phyloP scores from a whole-genome alignment of 1,284 basidiomycete genomes.

The Trichosporon faecale region DNA sequence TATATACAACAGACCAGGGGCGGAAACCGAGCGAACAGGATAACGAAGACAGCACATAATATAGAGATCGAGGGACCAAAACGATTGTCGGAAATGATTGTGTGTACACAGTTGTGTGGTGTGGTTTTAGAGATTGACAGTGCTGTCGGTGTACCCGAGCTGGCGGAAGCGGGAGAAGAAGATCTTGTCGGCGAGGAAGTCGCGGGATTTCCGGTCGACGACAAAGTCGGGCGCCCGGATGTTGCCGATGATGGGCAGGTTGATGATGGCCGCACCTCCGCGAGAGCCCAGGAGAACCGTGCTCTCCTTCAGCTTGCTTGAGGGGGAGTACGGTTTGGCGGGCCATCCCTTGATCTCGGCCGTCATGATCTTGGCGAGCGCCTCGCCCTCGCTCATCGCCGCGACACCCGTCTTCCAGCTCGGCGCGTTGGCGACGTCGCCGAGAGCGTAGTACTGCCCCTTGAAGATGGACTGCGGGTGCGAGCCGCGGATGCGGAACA shows the following conservation, averaged over 20 bases:
- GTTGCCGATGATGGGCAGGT: constrained; percentile 35
- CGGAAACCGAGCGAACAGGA: background rate
- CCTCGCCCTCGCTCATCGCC: constrained; percentile 27
- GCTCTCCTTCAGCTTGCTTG: constrained; percentile 18
- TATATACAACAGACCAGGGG: constrained; percentile 11
- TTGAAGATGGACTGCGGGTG: constrained; percentile 26
- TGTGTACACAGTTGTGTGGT: background rate
- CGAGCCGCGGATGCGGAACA: constrained; percentile 27
- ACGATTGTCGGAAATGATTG: background rate
- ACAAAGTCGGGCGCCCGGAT: constrained; percentile 29
- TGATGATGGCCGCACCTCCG: constrained; percentile 34
- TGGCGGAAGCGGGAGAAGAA: constrained; percentile 35
- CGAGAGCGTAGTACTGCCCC: constrained; percentile 46
- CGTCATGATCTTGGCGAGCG: constrained; percentile 33
- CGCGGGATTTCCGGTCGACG: constrained; percentile 34
- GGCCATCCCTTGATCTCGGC: constrained; percentile 35
- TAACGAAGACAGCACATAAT: background rate
- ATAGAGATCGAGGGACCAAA: background rate
- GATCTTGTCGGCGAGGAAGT: constrained; percentile 32
- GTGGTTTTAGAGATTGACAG: background rate
- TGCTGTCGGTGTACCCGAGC: constrained; percentile 3
- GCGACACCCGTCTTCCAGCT: constrained; percentile 43
- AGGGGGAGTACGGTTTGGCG: constrained; percentile 29
- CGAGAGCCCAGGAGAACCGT: constrained; percentile 40
- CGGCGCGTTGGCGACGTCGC: constrained; percentile 43